Evolutionary conservation across 441 rosid genomes (phyloP).

Genomic region (Jatropha multifida): DNA sequence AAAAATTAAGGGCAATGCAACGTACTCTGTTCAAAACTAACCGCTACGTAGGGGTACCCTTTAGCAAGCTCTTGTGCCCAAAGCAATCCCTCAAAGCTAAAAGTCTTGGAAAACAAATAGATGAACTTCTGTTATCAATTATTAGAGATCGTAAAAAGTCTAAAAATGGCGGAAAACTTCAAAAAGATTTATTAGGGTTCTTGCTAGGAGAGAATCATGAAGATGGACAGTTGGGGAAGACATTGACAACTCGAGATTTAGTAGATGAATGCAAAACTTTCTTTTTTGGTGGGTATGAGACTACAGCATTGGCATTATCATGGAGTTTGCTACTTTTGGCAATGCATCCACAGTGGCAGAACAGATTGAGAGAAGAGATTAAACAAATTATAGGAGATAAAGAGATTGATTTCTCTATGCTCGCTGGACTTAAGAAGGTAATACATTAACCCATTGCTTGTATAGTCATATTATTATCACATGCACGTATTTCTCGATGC

Average conservation of each 20-base stretch:
- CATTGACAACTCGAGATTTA: conserved; percentile 57
- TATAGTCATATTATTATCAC: not conserved
- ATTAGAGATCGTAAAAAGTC: conserved; percentile 48
- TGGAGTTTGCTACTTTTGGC: conserved; percentile 91
- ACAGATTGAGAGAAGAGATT: conserved; percentile 71
- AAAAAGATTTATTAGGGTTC: conserved; percentile 61
- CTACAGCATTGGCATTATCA: conserved; percentile 79
- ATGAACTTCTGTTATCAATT: conserved; percentile 53
- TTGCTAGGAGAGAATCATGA: conserved; percentile 41
- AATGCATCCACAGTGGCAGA: conserved; percentile 77
- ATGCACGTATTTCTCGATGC: not conserved
- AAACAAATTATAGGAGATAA: conserved; percentile 56
- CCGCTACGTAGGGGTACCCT: conserved; percentile 88
- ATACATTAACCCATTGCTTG: not conserved
- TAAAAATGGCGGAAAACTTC: conserved; percentile 12
- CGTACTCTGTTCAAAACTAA: conserved; percentile 64
- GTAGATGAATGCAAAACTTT: conserved; percentile 96
- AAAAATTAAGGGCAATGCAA: conserved; percentile 74
- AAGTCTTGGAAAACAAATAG: conserved; percentile 71
- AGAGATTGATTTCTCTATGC: conserved; percentile 52
- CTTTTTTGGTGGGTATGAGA: conserved; percentile 95
- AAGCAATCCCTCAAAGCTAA: conserved; percentile 56
- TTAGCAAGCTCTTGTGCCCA: conserved; percentile 49
- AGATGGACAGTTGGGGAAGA: conserved; percentile 43
- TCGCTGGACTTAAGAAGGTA: conserved; percentile 92